Percentiles rank a stretch among this genome's conserved stretches.
Conservation (phyloP, 441 rosid species). For the Croton laevigatus region DNA sequence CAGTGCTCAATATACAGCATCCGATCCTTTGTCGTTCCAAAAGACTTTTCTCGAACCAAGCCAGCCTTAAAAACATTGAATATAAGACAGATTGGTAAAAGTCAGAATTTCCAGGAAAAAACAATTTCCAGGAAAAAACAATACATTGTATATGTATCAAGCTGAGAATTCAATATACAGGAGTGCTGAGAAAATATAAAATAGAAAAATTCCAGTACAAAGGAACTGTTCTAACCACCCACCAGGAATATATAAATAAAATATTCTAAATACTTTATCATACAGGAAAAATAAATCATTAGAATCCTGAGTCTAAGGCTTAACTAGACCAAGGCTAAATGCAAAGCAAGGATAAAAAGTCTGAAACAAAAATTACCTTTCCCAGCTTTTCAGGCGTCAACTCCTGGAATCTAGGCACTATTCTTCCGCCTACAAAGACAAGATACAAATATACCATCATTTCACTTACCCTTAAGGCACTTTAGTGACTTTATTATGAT, state of each 20-base stretch:
- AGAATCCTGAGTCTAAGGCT: not conserved
- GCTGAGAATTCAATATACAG: slow-evolving; percentile 8
- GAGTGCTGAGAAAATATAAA: not conserved
- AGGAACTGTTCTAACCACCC: not conserved
- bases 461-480: not conserved
- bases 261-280: not conserved
- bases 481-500: not conserved
- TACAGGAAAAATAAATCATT: not conserved
- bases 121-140: not conserved
- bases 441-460: slow-evolving; percentile 18
- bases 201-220: slow-evolving; percentile 4
- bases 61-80: slow-evolving; percentile 65
- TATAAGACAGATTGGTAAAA: slow-evolving; percentile 1
- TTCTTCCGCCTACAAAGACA: slow-evolving; percentile 76
- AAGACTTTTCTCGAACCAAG: slow-evolving; percentile 84
- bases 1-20: slow-evolving; percentile 97
- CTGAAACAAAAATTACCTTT: slow-evolving; percentile 41
- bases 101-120: not conserved
- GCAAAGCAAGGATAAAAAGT: not conserved
- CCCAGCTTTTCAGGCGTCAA: slow-evolving; percentile 93
- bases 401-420: slow-evolving; percentile 99
- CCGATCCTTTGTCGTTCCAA: slow-evolving; percentile 97
- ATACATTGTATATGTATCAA: not conserved
- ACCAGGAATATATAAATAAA: not conserved
- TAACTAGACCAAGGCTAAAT: not conserved